Evolutionary conservation across 1,284 basidiomycete species (phyloP), one percentile per base, ranked within the genome.

Genomic region (Rhodotorula mucilaginosa): DNA sequence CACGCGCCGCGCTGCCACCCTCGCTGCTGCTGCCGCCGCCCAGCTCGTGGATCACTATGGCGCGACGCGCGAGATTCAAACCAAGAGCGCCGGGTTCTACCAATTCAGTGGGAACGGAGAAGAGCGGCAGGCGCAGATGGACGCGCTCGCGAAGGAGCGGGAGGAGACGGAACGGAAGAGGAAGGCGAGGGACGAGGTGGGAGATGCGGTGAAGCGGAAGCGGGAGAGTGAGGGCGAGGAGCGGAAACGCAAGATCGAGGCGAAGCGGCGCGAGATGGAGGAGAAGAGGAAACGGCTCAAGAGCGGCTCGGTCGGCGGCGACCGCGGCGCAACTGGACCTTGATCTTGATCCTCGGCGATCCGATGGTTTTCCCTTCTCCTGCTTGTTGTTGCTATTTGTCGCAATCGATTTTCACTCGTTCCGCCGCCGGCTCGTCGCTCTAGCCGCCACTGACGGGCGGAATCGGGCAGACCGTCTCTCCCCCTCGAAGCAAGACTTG

Each of bases 31-130:
- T 0, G 67, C 68, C 26, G 70, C 69, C 58, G 71, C 79, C 39
- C 79, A 90, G 0, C 84, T 91, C 6, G 85, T 87, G 23, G 82
- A 86, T 23, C 92, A 95, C 80, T 98, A 93, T 80, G 91, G 97
- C 80, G 85, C 92, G 0, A 84, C 86, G 0, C 83, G 83, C 64
- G 94, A 99, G 81, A 87, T 90, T 15, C 89, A 95, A 12, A 87
- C 89, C 26, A 89, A 89, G 78, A 95, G 91, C 48, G 93, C 94
- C 1, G 94, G 87, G 0, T 92, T 90, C 82, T 96, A 94, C 80
- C 88, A 90, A 78, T 95, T 97, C 80, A 90, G 91, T 4, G 85
- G 81, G 1, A 91, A 96, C 78, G 90, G 93, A 77, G 88, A 89
- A 69, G 86, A 85, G 46, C 86, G 95, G 48, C 81, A 82, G 72